Conservation (phyloP, 2,329 filamentous ascomycete genomes). For the Blastomyces silverae region DNA sequence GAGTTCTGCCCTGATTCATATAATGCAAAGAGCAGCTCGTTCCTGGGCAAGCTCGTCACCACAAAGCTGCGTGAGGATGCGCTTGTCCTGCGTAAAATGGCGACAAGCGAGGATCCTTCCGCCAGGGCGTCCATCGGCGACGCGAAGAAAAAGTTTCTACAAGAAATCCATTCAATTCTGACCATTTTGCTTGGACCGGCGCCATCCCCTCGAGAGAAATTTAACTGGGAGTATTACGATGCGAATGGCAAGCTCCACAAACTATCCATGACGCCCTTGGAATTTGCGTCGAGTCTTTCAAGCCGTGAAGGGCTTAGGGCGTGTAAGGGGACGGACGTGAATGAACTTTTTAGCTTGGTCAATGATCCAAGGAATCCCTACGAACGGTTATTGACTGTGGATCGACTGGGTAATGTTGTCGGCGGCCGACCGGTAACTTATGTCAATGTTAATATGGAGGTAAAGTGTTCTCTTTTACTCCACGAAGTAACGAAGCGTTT, state of each 20-base stretch:
- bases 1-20: conserved; percentile 72
- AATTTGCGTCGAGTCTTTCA: conserved; percentile 64
- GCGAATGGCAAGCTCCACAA: conserved; percentile 57
- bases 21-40: conserved; percentile 64
- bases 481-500: not conserved
- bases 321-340: conserved; percentile 54
- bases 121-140: conserved; percentile 40
- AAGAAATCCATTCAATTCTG: conserved; percentile 72
- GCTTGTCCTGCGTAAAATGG: conserved; percentile 59
- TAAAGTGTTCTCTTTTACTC: conserved; percentile 18
- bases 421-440: conserved; percentile 70
- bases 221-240: conserved; percentile 75
- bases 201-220: conserved; percentile 60
- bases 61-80: conserved; percentile 84
- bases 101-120: conserved; percentile 34
- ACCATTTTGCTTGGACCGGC: conserved; percentile 76
- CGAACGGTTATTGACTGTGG: conserved; percentile 65
- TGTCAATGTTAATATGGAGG: conserved; percentile 68
- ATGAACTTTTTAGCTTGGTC: conserved; percentile 69
- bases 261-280: conserved; percentile 58
- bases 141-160: conserved; percentile 67
- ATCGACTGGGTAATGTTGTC: conserved; percentile 72
- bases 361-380: conserved; percentile 77
- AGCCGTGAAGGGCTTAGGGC: conserved; percentile 53
- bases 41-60: conserved; percentile 67